Evolutionary conservation across 257 asterid species (phyloP).

Genomic region (Fraxinus quadrangulata): DNA sequence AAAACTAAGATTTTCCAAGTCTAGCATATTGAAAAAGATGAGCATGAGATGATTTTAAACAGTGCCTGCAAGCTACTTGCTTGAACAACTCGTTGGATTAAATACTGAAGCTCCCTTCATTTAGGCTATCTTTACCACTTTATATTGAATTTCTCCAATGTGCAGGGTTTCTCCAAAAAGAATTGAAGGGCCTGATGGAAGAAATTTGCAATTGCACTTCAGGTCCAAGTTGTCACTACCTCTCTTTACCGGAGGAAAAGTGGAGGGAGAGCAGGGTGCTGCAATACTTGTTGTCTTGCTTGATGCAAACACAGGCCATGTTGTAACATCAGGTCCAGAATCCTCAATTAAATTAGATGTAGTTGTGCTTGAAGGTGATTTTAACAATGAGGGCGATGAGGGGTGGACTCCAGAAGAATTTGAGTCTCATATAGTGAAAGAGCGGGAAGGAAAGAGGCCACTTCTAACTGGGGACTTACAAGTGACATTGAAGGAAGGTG

Average conservation of each 20-base stretch:
- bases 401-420: conserved; percentile 84
- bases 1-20: no score
- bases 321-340: conserved; percentile 76
- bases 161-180: conserved; percentile 88
- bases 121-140: conserved; percentile 13
- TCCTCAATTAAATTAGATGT: conserved; percentile 69
- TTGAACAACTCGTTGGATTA: background rate
- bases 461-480: conserved; percentile 84
- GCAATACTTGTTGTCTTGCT: conserved; percentile 73
- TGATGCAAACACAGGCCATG: conserved; percentile 61
- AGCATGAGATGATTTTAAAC: no score
- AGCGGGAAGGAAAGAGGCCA: conserved; percentile 93
- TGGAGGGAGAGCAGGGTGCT: conserved; percentile 88
- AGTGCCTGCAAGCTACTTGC: conserved; percentile 12
- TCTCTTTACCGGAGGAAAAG: conserved; percentile 88
- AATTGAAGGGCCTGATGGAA: conserved; percentile 85
- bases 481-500: conserved; percentile 80
- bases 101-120: conserved; percentile 9
- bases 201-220: conserved; percentile 80
- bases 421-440: conserved; percentile 82
- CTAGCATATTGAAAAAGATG: no score
- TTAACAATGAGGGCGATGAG: conserved; percentile 78
- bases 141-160: conserved; percentile 24
- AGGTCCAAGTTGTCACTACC: conserved; percentile 83
- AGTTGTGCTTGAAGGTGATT: conserved; percentile 91